Conservation (phyloP, 2,329 filamentous ascomycete genomes). For the Phoma sp. region DNA sequence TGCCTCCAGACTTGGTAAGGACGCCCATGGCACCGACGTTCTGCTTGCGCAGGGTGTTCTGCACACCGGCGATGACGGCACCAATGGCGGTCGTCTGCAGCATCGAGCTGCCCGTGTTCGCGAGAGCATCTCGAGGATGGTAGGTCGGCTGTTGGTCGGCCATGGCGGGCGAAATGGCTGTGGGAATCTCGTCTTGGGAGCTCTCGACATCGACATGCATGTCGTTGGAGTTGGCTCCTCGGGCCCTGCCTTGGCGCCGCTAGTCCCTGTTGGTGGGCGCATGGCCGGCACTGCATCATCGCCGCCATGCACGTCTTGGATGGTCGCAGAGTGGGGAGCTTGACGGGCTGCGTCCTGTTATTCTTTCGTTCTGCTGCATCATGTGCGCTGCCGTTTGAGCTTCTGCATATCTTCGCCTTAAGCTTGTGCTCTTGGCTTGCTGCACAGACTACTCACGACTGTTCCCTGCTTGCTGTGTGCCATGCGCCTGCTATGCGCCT, state of each 20-base stretch:
- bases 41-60: slow-evolving; percentile 83
- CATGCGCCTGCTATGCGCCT: slow-evolving; percentile 20
- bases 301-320: slow-evolving; percentile 10
- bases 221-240: slow-evolving; percentile 24
- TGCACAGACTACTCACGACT: neutral
- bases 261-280: slow-evolving; percentile 8
- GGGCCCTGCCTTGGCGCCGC: slow-evolving; percentile 17
- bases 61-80: slow-evolving; percentile 75
- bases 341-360: neutral
- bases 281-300: slow-evolving; percentile 10
- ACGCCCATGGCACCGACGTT: slow-evolving; percentile 83
- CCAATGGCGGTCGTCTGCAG: slow-evolving; percentile 71
- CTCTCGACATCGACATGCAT: slow-evolving; percentile 16
- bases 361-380: neutral
- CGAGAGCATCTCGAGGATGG: slow-evolving; percentile 77
- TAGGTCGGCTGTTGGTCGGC: slow-evolving; percentile 55
- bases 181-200: slow-evolving; percentile 30
- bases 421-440: slow-evolving; percentile 5
- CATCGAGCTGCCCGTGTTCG: slow-evolving; percentile 68
- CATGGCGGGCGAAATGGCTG: slow-evolving; percentile 45
- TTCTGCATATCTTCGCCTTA: neutral
- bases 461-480: slow-evolving; percentile 15
- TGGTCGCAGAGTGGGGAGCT: slow-evolving; percentile 1
- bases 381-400: neutral
- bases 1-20: slow-evolving; percentile 78